Percentiles rank a stretch among this genome's conserved stretches.
Evolutionary conservation across 306 rosid genomes (phyloP).

Genomic region (Cicer arietinum): DNA sequence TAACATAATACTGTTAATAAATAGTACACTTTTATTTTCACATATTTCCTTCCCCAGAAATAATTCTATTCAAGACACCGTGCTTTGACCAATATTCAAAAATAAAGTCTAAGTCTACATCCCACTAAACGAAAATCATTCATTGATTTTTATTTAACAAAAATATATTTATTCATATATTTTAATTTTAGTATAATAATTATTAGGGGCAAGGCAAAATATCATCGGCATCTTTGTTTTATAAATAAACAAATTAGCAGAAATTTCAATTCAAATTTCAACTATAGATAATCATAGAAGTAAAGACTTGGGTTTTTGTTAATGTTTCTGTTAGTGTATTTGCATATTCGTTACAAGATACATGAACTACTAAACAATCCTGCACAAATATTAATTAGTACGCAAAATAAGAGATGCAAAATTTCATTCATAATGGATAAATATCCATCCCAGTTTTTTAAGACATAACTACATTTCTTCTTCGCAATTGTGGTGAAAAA

Average conservation of each 20-base stretch:
- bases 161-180: too few relatives aligned
- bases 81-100: too few relatives aligned
- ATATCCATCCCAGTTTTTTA: conserved; percentile 7
- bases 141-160: too few relatives aligned
- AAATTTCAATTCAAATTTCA: background rate
- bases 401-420: background rate
- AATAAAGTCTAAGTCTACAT: too few relatives aligned
- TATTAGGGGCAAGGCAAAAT: too few relatives aligned
- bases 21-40: too few relatives aligned
- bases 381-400: conserved; percentile 9
- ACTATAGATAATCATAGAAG: background rate
- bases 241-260: background rate
- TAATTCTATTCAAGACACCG: too few relatives aligned
- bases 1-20: too few relatives aligned
- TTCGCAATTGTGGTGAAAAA: background rate
- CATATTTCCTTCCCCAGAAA: too few relatives aligned
- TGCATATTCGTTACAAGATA: background rate
- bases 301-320: background rate
- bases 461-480: conserved; percentile 31
- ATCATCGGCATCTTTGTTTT: background rate
- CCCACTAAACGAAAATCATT: too few relatives aligned
- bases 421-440: conserved; percentile 24
- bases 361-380: background rate
- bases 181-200: too few relatives aligned
- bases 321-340: background rate